Evolutionary conservation across 1,284 basidiomycete species (phyloP).

Genomic region (Ceratobasidium sp.): DNA sequence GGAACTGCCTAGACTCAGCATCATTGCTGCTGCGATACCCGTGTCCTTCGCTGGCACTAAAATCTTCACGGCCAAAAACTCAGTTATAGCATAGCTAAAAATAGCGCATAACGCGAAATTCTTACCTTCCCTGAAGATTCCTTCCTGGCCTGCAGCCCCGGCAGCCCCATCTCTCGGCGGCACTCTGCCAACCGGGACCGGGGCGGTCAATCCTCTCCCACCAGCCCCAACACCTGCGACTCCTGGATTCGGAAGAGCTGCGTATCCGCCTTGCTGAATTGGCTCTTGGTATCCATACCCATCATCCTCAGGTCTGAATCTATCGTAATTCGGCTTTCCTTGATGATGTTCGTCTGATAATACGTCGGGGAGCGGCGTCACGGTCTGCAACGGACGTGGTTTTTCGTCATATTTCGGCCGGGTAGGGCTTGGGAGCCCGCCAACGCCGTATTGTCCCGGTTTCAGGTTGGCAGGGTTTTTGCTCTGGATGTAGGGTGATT

Average conservation of each 20-base stretch:
- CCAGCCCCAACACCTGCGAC: slow-evolving; percentile 42
- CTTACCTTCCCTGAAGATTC: slow-evolving; percentile 39
- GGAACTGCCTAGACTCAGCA: slow-evolving; percentile 27
- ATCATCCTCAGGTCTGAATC: not conserved
- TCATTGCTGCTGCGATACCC: slow-evolving; percentile 40
- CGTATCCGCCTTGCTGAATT: slow-evolving; percentile 1
- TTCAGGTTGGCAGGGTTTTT: not conserved
- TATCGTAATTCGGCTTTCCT: slow-evolving; percentile 37
- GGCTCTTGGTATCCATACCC: not conserved
- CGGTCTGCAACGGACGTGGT: slow-evolving; percentile 32
- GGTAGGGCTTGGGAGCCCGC: slow-evolving; percentile 20
- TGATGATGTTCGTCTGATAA: slow-evolving; percentile 34
- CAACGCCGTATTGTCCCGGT: slow-evolving; percentile 6
- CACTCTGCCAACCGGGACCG: slow-evolving; percentile 9
- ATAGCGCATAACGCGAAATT: not conserved
- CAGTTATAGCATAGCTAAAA: not conserved
- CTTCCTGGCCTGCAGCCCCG: slow-evolving; percentile 15
- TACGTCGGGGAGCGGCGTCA: slow-evolving; percentile 35
- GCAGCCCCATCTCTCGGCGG: slow-evolving; percentile 17
- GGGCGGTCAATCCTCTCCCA: slow-evolving; percentile 20
- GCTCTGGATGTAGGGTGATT: slow-evolving; percentile 7
- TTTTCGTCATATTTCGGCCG: slow-evolving; percentile 21
- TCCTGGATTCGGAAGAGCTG: slow-evolving; percentile 34
- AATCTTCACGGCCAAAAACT: slow-evolving; percentile 13
- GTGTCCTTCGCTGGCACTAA: slow-evolving; percentile 38